Conservation (phyloP, 306 rosid species). For the Rosa lucieae region DNA sequence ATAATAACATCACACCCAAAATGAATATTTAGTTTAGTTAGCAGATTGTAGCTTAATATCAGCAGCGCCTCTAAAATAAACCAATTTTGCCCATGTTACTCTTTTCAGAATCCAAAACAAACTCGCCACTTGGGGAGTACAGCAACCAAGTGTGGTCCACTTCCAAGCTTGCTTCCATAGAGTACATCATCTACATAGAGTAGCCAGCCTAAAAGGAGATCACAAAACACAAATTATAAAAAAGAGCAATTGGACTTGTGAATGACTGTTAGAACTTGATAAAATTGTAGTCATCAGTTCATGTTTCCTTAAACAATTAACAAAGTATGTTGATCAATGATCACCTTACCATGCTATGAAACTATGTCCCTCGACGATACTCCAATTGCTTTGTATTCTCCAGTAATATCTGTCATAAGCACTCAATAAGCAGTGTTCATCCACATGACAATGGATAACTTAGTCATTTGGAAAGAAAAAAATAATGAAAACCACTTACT, state of each 20-base stretch:
- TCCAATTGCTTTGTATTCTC: conserved; percentile 81
- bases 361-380: conserved; percentile 55
- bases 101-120: conserved; percentile 67
- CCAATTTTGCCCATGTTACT: conserved; percentile 42
- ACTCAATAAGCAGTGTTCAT: background rate
- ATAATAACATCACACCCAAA: background rate
- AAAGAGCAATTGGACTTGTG: background rate
- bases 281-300: background rate
- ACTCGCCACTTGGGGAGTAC: conserved; percentile 59
- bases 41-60: background rate
- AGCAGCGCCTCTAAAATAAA: background rate
- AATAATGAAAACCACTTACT: conserved; percentile 39
- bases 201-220: conserved; percentile 42
- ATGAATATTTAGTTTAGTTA: background rate
- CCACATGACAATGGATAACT: background rate
- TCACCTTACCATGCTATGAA: conserved; percentile 17
- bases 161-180: conserved; percentile 73
- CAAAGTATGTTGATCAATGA: background rate
- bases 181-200: conserved; percentile 61
- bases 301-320: background rate
- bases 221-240: background rate
- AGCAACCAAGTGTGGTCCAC: conserved; percentile 64
- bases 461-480: background rate
- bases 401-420: conserved; percentile 52
- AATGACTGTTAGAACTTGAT: background rate